Conservation (phyloP, 208 protist genomes). For the Crithidia brevicula region DNA sequence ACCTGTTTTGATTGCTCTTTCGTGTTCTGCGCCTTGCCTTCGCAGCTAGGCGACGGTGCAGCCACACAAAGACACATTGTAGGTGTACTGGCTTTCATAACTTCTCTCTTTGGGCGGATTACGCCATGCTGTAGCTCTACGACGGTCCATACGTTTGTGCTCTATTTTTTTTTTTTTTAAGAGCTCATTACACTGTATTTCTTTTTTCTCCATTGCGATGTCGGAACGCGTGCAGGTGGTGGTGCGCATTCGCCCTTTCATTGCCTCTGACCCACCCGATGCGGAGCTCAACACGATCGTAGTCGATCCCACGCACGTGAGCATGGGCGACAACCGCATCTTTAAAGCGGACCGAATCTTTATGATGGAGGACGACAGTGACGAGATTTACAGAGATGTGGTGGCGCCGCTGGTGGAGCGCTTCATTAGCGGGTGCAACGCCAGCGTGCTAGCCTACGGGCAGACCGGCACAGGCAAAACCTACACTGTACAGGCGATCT, state of each 20-base stretch:
- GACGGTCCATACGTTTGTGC: too few relatives aligned
- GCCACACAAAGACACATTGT: too few relatives aligned
- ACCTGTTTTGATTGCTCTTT: too few relatives aligned
- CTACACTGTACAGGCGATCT: constrained; percentile 86
- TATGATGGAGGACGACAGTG: constrained; percentile 58
- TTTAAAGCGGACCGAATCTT: constrained; percentile 93
- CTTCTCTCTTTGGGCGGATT: too few relatives aligned
- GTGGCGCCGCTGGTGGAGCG: constrained; percentile 73
- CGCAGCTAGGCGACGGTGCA: too few relatives aligned
- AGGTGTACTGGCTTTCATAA: too few relatives aligned
- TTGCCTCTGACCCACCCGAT: constrained; percentile 48
- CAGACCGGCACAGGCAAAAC: constrained; percentile 96
- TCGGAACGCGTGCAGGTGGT: constrained; percentile 80
- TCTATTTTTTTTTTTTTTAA: constrained; percentile 2
- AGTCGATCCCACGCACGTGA: constrained; percentile 69
- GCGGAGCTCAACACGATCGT: constrained; percentile 43
- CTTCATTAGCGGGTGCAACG: constrained; percentile 91
- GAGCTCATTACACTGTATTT: background rate
- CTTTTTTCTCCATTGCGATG: constrained; percentile 22
- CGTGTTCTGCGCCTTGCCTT: too few relatives aligned
- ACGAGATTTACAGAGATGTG: constrained; percentile 72
- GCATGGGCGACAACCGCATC: constrained; percentile 70
- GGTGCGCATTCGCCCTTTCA: constrained; percentile 84
- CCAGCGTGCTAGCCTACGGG: constrained; percentile 94
- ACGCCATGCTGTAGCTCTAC: too few relatives aligned